Base-by-base conservation (phyloP, 2,329 filamentous ascomycete species). In the Diplodia intermedia region DNA sequence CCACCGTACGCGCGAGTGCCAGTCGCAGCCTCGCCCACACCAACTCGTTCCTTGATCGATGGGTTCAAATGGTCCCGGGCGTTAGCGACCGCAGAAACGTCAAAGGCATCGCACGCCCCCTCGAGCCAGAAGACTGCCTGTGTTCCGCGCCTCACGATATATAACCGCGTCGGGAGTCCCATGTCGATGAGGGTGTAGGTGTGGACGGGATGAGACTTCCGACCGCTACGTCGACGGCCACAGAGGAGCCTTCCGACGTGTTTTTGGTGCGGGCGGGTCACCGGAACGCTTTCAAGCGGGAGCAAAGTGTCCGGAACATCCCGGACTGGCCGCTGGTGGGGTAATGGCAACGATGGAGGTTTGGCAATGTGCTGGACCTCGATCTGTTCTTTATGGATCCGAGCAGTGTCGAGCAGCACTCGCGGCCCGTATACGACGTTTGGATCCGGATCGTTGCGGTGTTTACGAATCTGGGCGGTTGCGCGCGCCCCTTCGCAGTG, bases 121-220 rank as follows among this genome's bases (percentile, higher is more conserved):
- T n/a, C 4, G n/a, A 40, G 18, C 73, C 72, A 14, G 82, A 85
- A 70, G 83, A 85, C 68, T 86, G 84, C 69, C 77, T 86, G 26
- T 0, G 26, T 26, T 4, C 26, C 26, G 26, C 4, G 26, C 26
- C 26, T 26, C 26, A 26, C 26, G 4, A 26, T n/a, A n/a, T n/a
- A n/a, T 26, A 26, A 26, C 26, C 3, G 26, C 26, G 26, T 4
- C 26, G 26, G 26, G 23, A 3, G 23, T 26, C 23, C 23, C 3
- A 3, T 26, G 23, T 26, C 23, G 23, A 26, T 26, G 23, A 26
- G 23, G 23, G 23, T 26, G 23, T n/a, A n/a, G n/a, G n/a, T 26
- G 23, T 26, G 23, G 23, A 26, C 23, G 23, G 23, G 23, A 26
- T 26, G 23, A 26, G 23, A 3, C 23, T 26, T 26, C 3, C 23